phyloP scores from a whole-genome alignment of 495 filamentous ascomycete species.

The Aspergillus incahuasiensis region DNA sequence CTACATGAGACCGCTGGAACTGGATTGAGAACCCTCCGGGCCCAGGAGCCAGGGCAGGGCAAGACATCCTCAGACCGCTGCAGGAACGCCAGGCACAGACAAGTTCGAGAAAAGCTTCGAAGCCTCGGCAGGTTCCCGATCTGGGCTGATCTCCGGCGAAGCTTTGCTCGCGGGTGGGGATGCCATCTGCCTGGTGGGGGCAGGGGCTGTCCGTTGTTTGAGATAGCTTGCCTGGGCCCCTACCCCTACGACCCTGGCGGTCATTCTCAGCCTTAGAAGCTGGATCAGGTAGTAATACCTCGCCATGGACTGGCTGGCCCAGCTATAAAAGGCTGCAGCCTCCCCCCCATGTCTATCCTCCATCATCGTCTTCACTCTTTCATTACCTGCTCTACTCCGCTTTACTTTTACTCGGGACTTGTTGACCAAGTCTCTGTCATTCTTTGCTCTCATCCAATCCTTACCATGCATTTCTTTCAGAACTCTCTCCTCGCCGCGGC shows the following conservation, averaged over 20 bases:
- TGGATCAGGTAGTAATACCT: too few species aligned
- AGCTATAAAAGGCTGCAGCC: background rate
- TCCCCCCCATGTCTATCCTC: background rate
- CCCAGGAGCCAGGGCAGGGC: background rate
- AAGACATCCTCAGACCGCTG: background rate
- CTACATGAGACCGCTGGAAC: background rate
- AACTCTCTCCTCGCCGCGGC: slow-evolving; percentile 22
- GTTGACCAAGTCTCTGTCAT: slow-evolving; percentile 16
- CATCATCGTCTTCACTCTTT: background rate
- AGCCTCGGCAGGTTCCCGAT: background rate
- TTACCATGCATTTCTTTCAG: slow-evolving; percentile 21
- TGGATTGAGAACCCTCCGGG: background rate
- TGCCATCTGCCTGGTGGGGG: background rate
- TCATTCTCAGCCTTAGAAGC: too few species aligned
- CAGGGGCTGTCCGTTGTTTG: background rate
- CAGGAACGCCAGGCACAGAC: background rate
- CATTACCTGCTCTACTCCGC: background rate
- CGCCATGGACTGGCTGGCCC: background rate
- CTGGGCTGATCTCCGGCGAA: background rate
- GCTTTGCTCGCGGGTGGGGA: background rate
- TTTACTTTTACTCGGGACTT: slow-evolving; percentile 2
- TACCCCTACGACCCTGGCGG: too few species aligned
- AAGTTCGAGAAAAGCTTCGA: background rate
- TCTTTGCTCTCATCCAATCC: slow-evolving; percentile 2
- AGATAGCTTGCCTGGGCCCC: too few species aligned